phyloP scores from a whole-genome alignment of 2,329 filamentous ascomycete species.

The Cordyceps militaris region DNA sequence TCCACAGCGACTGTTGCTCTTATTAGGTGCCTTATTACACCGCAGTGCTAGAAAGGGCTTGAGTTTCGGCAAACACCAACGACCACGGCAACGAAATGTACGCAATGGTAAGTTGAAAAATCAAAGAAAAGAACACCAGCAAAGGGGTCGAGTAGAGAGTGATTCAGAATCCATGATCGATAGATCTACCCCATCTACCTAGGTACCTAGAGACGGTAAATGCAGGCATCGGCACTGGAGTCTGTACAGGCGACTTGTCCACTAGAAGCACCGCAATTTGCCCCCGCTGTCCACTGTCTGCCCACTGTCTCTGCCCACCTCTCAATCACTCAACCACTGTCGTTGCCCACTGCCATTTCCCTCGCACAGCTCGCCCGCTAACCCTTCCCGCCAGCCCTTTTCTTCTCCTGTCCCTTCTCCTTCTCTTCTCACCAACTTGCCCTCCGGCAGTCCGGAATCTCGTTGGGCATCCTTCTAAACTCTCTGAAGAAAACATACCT shows the following conservation, averaged over 20 bases:
- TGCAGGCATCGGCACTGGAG: background rate
- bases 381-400: background rate
- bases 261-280: background rate
- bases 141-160: background rate
- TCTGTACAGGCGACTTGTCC: background rate
- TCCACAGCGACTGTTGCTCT: conserved; percentile 1
- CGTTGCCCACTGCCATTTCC: background rate
- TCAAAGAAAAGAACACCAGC: background rate
- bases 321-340: too few species aligned
- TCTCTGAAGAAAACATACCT: background rate
- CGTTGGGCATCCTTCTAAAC: background rate
- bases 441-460: conserved; percentile 11
- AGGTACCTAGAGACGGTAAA: background rate
- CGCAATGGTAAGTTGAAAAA: background rate
- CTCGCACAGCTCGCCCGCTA: background rate
- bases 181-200: background rate
- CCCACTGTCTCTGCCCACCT: background rate
- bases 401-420: background rate
- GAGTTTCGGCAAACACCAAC: background rate
- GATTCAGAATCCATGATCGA: background rate
- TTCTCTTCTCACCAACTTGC: conserved; percentile 11
- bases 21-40: background rate
- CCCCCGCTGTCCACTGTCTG: background rate
- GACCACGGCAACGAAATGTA: background rate
- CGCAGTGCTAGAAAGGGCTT: background rate